Evolutionary conservation across 345 rosid species (phyloP).

Genomic region (Mercurialis annua): DNA sequence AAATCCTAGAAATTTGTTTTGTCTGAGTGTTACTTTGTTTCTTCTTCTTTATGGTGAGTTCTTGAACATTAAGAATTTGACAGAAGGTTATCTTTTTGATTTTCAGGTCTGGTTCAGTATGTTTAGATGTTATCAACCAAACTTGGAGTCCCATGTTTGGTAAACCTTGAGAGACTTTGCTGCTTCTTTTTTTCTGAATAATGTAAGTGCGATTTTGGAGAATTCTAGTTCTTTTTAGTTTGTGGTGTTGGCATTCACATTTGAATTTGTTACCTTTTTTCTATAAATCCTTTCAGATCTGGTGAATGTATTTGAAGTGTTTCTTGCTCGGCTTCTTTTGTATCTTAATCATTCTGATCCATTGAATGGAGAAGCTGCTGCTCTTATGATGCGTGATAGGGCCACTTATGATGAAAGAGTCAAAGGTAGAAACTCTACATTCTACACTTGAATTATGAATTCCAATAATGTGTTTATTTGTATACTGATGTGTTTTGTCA

Average conservation of each 20-base stretch:
- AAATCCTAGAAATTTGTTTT: constrained; percentile 12
- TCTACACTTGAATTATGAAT: constrained; percentile 5
- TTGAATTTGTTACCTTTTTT: constrained; percentile 9
- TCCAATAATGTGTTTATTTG: not conserved
- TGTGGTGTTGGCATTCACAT: not conserved
- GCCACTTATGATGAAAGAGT: constrained; percentile 74
- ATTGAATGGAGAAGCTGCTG: constrained; percentile 97
- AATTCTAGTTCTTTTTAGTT: constrained; percentile 4
- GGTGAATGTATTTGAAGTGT: constrained; percentile 93
- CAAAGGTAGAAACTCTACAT: constrained; percentile 55
- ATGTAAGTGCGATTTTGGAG: not conserved
- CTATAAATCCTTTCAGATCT: constrained; percentile 48
- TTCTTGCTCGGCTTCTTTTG: constrained; percentile 95
- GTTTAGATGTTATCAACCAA: constrained; percentile 95
- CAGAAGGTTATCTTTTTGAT: constrained; percentile 12
- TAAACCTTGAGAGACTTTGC: constrained; percentile 41
- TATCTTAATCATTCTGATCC: constrained; percentile 97
- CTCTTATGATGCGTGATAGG: constrained; percentile 90
- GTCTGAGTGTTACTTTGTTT: no score
- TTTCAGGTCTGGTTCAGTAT: constrained; percentile 95
- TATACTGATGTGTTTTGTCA: no score
- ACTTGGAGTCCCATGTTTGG: constrained; percentile 99
- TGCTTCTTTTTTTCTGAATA: not conserved
- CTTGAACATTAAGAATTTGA: not conserved
- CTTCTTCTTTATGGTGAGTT: not conserved